Conservation (phyloP, 106 monocot genomes). For the Cymbidium sinense region DNA sequence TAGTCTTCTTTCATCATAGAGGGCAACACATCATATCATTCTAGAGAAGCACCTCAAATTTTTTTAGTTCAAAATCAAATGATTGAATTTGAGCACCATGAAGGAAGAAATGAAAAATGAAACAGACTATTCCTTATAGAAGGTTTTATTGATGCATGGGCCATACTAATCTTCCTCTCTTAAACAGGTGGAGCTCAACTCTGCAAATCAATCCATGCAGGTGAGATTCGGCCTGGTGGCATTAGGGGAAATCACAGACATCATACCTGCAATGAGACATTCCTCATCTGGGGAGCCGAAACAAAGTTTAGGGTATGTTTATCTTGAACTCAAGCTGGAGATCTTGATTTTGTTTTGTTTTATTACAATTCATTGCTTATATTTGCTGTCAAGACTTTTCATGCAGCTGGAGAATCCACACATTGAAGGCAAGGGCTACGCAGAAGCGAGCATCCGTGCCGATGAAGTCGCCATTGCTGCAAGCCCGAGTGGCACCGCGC, state of each 20-base stretch:
- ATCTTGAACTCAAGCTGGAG: not conserved
- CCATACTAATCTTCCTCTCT: not conserved
- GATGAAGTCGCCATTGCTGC: constrained; percentile 46
- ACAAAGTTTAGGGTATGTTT: constrained; percentile 48
- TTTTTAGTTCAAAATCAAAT: not conserved
- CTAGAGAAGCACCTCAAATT: too few relatives aligned
- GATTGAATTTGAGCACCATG: not conserved
- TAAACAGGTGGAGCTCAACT: constrained; percentile 49
- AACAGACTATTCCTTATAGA: not conserved
- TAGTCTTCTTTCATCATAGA: too few relatives aligned
- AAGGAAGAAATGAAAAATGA: not conserved
- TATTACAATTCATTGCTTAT: not conserved
- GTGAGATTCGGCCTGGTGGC: constrained; percentile 52
- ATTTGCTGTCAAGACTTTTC: not conserved
- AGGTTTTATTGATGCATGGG: not conserved
- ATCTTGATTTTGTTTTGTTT: not conserved
- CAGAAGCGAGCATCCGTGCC: constrained; percentile 29
- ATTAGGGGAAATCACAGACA: constrained; percentile 66
- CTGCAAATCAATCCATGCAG: constrained; percentile 55
- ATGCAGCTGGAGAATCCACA: constrained; percentile 45
- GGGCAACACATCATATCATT: too few relatives aligned
- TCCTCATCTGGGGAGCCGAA: constrained; percentile 60
- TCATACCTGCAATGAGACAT: constrained; percentile 64
- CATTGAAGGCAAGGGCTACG: constrained; percentile 27
- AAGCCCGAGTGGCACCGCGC: constrained; percentile 52